Evolutionary conservation across 2,329 filamentous ascomycete species (phyloP), one percentile per base, ranked within the genome.

Genomic region (Botrytis pseudocinerea): DNA sequence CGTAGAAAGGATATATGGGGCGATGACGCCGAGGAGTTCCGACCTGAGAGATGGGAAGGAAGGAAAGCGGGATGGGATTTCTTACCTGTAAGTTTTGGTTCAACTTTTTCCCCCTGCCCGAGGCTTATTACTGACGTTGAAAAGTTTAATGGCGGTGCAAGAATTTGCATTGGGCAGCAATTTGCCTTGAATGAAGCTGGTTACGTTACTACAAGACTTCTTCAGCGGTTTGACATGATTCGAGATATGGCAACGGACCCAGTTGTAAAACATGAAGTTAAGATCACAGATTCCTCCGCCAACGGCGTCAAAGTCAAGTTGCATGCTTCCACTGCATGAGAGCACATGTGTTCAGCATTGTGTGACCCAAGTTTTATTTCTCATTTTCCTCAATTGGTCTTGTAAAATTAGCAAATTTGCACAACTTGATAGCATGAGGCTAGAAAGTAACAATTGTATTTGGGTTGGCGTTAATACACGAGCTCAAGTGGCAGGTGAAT

Each of bases 151-250:
- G 74, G 73, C 8, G 74, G 74, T 7, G 54, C 73, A 35, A 48
- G 74, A 25, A 86, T 90, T 0, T 93, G 91, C 71, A 91, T 95
- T 0, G 93, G 93, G 0, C 71, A 76, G 38, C 74, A 76, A 59
- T 75, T 76, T 48, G 73, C 73, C 22, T 51, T 75, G 25, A 75
- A 72, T 8, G 73, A 74, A n/a, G 69, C 74, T 8, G 48, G 63
- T 25, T 76, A 75, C 54, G 32, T 75, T 10, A 70, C 38, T 22
- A 64, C 72, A 8, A 57, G 74, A n/a, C 54, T 75, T 42, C 44
- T 75, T 18, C 74, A 76, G 54, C 62, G 72, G 25, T 75, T 75
- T 40, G 72, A 75, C 25, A 68, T 44, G 54, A 65, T 75, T 32
- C 57, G 71, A 35, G 72, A 62, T 87, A 85, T 76, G 65, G 71